Base-by-base conservation (phyloP, 2,329 filamentous ascomycete genomes). In the Sporothrix sp. region DNA sequence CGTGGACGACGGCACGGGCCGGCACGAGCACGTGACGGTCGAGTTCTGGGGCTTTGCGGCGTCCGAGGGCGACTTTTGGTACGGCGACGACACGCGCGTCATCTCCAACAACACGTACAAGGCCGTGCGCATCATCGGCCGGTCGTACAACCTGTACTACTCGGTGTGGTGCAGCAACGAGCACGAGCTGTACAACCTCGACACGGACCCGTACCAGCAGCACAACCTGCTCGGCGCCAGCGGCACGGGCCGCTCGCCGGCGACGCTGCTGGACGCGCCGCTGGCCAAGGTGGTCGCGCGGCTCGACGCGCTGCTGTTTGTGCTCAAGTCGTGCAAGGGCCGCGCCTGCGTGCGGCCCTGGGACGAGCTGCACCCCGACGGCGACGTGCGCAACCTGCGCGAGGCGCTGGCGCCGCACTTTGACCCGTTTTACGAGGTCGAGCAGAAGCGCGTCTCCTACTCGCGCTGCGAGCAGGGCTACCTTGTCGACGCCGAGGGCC, bases 141-240 rank as follows among this genome's bases (percentile, higher is more conserved):
- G 71, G 2, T 63, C 66, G 4, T 85, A 84, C 58, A 78, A 74
- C 58, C 61, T 85, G 5, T 78, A 80, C 54, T 86, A 86, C 58
- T 74, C 79, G 0, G 78, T 84, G 0, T 86, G 82, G 81, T 86
- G 83, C 59, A 82, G 66, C 13, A 79, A 79, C 47, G 81, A 84
- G 58, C 75, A 78, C 50, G 81, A 86, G 61, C 70, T 84, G 2
- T 86, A 85, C 60, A 73, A 52, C 33, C 23, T 46, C 20, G 36
- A 78, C 72, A 66, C 66, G 23, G 77, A 80, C 51, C 75, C 74
- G 1, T 67, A 70, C 27, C 74, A 82, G 59, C 62, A 75, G 20
- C 57, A 64, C 39, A 81, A 80, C 46, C 57, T 75, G 2, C 57
- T 60, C 11, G 55, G 32, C 28, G 28, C 55, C 33, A 7, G 33